Evolutionary conservation across 2,329 filamentous ascomycete genomes (phyloP).

Genomic region (Pseudogymnoascus sp.): DNA sequence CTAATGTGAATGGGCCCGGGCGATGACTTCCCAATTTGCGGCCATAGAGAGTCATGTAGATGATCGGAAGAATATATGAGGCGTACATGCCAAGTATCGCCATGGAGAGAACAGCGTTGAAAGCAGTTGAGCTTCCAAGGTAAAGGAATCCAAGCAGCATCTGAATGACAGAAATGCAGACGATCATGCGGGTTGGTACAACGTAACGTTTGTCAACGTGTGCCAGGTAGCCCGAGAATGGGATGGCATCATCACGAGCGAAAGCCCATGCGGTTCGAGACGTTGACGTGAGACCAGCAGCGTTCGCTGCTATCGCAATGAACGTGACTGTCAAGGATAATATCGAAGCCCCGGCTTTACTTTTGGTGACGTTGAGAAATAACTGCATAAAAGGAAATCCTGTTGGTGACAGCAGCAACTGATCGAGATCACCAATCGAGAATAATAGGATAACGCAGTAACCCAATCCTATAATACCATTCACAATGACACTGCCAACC

Average conservation of each 20-base stretch:
- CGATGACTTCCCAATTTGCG: constrained; percentile 22
- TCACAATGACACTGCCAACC: constrained; percentile 34
- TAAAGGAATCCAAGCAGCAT: constrained; percentile 38
- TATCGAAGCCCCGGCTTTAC: not conserved
- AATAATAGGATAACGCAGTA: constrained; percentile 37
- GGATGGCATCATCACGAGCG: not conserved
- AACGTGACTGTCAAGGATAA: not conserved
- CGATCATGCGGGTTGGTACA: not conserved
- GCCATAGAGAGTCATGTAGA: constrained; percentile 31
- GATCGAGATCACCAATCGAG: constrained; percentile 32
- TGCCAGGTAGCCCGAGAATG: not conserved
- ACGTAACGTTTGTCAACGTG: not conserved
- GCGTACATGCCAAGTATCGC: constrained; percentile 36
- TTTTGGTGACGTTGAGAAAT: not conserved
- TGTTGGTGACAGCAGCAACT: constrained; percentile 33
- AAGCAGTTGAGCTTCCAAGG: constrained; percentile 37
- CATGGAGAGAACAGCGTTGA: constrained; percentile 38
- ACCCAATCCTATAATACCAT: constrained; percentile 37
- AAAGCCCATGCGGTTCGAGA: not conserved
- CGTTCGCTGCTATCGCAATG: not conserved
- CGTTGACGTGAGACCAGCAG: not conserved
- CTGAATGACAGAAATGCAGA: constrained; percentile 34
- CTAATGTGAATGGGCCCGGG: not conserved
- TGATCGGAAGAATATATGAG: constrained; percentile 35
- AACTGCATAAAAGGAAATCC: constrained; percentile 40